Evolutionary conservation across 2,329 filamentous ascomycete species (phyloP), one percentile per base, ranked within the genome.

Genomic region (Capronia coronata): DNA sequence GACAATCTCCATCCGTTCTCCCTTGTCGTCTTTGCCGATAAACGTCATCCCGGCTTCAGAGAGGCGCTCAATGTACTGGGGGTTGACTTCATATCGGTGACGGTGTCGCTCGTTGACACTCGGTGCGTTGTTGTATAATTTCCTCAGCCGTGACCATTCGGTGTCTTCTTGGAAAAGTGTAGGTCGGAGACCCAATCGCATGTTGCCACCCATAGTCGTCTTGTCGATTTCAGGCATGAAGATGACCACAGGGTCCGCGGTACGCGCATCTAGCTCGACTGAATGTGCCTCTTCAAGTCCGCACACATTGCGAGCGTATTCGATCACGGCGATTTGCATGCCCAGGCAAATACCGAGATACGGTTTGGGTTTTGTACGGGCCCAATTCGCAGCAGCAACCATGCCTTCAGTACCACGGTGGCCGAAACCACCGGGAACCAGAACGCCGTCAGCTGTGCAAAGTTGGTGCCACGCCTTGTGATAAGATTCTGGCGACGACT

Each of bases 241-340:
- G 59, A 97, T 79, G 59, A 98, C 81, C 22, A 87, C 79, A 21
- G 79, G 80, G 63, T 89, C 75, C 41, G 80, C 71, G n/a, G 82
- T 77, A 13, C 65, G 51, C 8, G 68, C 65, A 47, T 78, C 67
- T 56, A 83, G 75, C 58, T 83, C 80, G 47, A 73, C 73, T 4
- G 74, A 78, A 3, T 73, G 74, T 1, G 79, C 79, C 37, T 73
- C 68, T 2, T 69, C 67, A 55, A 89, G 75, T 22, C 78, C 79
- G 68, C 82, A 86, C 1, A 91, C 73, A 58, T 87, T 82, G 35
- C 89, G 82, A 1, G 89, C 88, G 60, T 82, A 87, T 68, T 97
- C 90, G 59, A 96, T 85, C 40, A 95, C 88, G 16, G 91, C 89
- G 40, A 95, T 78, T 67, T 97, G 93, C 83, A 95, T 88, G 49